Percentiles rank a stretch among this genome's conserved stretches.
phyloP scores from a whole-genome alignment of 306 rosid species.

The Oemleria cerasiformis region DNA sequence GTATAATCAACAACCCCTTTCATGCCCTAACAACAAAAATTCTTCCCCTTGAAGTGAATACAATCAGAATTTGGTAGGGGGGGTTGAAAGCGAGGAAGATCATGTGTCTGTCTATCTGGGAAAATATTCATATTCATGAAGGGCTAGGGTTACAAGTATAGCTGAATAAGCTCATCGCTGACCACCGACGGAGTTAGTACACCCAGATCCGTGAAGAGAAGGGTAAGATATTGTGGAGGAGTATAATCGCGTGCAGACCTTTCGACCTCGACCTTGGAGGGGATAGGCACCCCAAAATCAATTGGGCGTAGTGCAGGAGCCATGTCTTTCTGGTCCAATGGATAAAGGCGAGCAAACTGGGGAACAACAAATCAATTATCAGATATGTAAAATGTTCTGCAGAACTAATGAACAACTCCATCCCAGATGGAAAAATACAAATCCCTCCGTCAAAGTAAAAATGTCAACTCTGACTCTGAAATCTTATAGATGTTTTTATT shows the following conservation, averaged over 20 bases:
- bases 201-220: constrained; percentile 91
- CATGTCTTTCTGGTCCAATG: constrained; percentile 93
- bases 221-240: constrained; percentile 91
- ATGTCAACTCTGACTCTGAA: background rate
- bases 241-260: constrained; percentile 91
- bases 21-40: background rate
- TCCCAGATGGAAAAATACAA: background rate
- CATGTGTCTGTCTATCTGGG: background rate
- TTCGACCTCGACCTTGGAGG: constrained; percentile 94
- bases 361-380: constrained; percentile 18
- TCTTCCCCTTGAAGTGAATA: background rate
- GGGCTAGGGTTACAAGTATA: constrained; percentile 58
- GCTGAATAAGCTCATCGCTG: constrained; percentile 96
- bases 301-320: constrained; percentile 83
- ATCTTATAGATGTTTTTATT: background rate
- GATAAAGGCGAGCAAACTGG: constrained; percentile 97
- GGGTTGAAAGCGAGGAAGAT: background rate
- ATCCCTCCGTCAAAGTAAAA: background rate
- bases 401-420: background rate
- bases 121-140: constrained; percentile 9
- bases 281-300: constrained; percentile 90
- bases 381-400: background rate
- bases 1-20: background rate
- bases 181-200: constrained; percentile 95
- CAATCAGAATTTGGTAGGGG: background rate